phyloP scores from a whole-genome alignment of 257 asterid genomes.

The Plantago ovata region DNA sequence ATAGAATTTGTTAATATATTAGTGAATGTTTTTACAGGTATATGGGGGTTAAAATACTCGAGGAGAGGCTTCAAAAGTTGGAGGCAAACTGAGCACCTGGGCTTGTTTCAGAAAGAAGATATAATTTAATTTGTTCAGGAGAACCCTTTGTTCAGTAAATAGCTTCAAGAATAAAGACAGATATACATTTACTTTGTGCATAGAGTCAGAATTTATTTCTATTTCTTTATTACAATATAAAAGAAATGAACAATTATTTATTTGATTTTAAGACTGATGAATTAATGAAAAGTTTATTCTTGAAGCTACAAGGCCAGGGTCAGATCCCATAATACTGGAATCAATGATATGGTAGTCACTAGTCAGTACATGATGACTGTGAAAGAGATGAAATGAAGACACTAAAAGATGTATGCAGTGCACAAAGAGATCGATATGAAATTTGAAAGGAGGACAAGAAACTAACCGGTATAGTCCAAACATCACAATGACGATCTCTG shows the following conservation, averaged over 20 bases:
- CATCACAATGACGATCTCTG: conserved; percentile 32
- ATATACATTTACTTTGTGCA: too few relatives aligned
- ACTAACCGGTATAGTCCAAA: conserved; percentile 42
- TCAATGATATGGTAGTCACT: conserved; percentile 16
- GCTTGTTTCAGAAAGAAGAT: too few relatives aligned
- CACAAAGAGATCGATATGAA: conserved; percentile 4
- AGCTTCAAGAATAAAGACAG: too few relatives aligned
- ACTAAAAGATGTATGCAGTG: background rate
- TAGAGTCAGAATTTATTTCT: too few relatives aligned
- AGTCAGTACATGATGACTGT: conserved; percentile 13
- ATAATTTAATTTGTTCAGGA: conserved; percentile 1
- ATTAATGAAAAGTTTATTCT: too few relatives aligned
- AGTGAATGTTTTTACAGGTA: conserved; percentile 40
- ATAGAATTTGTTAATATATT: background rate
- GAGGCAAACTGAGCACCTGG: conserved; percentile 2
- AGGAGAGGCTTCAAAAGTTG: conserved; percentile 39
- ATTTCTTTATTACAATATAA: too few relatives aligned
- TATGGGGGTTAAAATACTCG: conserved; percentile 62
- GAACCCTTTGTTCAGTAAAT: too few relatives aligned
- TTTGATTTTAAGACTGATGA: too few relatives aligned
- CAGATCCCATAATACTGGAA: conserved; percentile 41
- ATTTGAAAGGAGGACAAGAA: conserved; percentile 14
- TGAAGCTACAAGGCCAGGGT: conserved; percentile 44
- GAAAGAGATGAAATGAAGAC: background rate
- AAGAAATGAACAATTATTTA: too few relatives aligned